Evolutionary conservation across 2,329 filamentous ascomycete genomes (phyloP).

Genomic region (Colletotrichum navitas): DNA sequence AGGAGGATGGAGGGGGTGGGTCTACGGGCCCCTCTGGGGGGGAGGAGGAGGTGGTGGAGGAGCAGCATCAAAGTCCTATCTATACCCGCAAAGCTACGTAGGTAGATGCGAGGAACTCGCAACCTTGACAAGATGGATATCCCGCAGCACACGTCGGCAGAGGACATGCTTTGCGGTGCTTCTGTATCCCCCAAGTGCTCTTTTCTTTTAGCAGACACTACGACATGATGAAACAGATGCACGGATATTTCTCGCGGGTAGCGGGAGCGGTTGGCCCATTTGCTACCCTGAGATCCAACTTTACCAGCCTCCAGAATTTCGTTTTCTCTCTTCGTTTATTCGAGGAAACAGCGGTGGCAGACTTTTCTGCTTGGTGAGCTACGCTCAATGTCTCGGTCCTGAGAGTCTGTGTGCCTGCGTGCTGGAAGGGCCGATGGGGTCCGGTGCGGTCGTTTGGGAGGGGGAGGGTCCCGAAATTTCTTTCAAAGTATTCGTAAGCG

Average conservation of each 20-base stretch:
- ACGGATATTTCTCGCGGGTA: constrained; percentile 16
- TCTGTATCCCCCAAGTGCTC: not conserved
- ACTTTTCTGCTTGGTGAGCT: constrained; percentile 3
- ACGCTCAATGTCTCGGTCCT: constrained; percentile 19
- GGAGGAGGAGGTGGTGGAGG: not conserved
- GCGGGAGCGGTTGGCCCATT: constrained; percentile 1
- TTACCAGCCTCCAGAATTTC: constrained; percentile 3
- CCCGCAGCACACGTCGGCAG: constrained; percentile 12
- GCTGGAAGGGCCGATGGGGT: constrained; percentile 19
- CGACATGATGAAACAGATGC: constrained; percentile 36
- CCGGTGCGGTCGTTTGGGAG: constrained; percentile 12
- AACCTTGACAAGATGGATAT: not conserved
- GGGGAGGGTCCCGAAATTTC: not conserved
- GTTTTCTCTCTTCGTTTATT: constrained; percentile 9
- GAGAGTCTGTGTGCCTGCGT: constrained; percentile 36
- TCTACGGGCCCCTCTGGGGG: constrained; percentile 25
- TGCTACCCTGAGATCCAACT: constrained; percentile 10
- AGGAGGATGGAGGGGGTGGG: constrained; percentile 37
- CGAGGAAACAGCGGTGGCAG: constrained; percentile 21
- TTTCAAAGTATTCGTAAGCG: constrained; percentile 15
- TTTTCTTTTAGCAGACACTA: not conserved
- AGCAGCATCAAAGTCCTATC: not conserved
- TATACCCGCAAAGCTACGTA: not conserved
- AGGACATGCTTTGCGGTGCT: not conserved
- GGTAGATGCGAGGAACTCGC: not conserved